Conservation (phyloP, 345 rosid species). For the Salix caprea region DNA sequence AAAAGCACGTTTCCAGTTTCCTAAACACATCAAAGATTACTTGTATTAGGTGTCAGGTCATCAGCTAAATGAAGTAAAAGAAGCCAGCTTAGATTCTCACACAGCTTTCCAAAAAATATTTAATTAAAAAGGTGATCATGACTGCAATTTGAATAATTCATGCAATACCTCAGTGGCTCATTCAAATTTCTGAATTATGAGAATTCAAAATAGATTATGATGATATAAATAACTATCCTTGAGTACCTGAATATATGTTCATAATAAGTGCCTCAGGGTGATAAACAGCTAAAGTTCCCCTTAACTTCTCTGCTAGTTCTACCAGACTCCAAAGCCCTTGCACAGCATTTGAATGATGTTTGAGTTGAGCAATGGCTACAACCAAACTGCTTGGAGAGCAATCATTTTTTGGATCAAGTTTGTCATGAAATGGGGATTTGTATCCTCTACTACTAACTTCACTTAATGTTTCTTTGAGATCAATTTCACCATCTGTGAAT, state of each 20-base stretch:
- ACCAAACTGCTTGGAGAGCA: slow-evolving; percentile 22
- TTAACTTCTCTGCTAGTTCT: slow-evolving; percentile 48
- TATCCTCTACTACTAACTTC: slow-evolving; percentile 17
- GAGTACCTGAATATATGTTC: slow-evolving; percentile 75
- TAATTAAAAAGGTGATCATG: background rate
- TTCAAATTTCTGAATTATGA: background rate
- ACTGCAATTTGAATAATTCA: background rate
- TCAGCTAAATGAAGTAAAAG: slow-evolving; percentile 20
- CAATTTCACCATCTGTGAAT: slow-evolving; percentile 33
- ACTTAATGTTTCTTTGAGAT: slow-evolving; percentile 19
- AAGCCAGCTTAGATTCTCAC: background rate
- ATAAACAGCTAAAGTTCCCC: slow-evolving; percentile 60
- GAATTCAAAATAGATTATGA: background rate
- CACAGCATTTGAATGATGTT: slow-evolving; percentile 27
- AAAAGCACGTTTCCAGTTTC: slow-evolving; percentile 84
- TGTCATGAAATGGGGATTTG: slow-evolving; percentile 22
- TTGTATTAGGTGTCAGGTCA: slow-evolving; percentile 32
- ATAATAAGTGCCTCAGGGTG: slow-evolving; percentile 69
- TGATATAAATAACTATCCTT: background rate
- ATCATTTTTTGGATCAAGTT: slow-evolving; percentile 22
- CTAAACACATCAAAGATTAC: slow-evolving; percentile 52
- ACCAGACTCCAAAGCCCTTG: slow-evolving; percentile 47
- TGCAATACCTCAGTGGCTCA: background rate
- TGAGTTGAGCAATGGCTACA: slow-evolving; percentile 26
- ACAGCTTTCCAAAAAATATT: background rate